Evolutionary conservation across 345 rosid species (phyloP).

Genomic region (Clarkia xantiana): DNA sequence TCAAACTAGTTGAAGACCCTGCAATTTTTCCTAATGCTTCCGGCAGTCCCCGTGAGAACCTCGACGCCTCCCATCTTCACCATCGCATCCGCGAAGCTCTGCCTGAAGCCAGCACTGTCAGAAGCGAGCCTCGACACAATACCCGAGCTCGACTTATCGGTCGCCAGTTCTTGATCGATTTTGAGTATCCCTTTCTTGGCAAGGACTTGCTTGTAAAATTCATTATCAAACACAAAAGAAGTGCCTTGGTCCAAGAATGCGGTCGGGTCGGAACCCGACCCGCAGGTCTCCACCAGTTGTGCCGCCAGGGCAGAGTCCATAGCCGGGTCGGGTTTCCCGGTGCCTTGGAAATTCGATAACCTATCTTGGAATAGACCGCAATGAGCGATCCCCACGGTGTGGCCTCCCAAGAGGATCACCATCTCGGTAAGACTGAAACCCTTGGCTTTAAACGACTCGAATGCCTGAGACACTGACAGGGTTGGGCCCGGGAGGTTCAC

Average conservation of each 20-base stretch:
- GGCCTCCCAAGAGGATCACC: constrained; percentile 67
- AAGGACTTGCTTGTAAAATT: constrained; percentile 25
- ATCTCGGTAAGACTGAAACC: constrained; percentile 36
- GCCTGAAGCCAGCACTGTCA: constrained; percentile 15
- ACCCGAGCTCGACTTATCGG: constrained; percentile 22
- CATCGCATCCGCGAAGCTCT: constrained; percentile 44
- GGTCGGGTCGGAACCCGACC: constrained; percentile 21
- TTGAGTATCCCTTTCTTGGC: constrained; percentile 36
- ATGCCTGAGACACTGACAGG: constrained; percentile 21
- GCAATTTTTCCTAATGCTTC: constrained; percentile 51
- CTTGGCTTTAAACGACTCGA: constrained; percentile 22
- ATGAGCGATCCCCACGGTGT: constrained; percentile 50
- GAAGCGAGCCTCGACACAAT: constrained; percentile 29
- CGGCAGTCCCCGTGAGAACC: constrained; percentile 42
- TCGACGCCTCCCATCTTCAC: constrained; percentile 36
- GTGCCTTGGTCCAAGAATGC: constrained; percentile 54
- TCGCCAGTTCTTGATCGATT: constrained; percentile 47
- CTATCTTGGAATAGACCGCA: constrained; percentile 48
- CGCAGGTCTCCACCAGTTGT: constrained; percentile 28
- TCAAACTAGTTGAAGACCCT: constrained; percentile 23
- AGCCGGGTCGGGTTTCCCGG: constrained; percentile 30
- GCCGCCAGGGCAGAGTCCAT: constrained; percentile 36
- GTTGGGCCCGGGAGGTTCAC: constrained; percentile 56
- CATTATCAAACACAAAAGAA: constrained; percentile 31
- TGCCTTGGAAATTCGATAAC: constrained; percentile 26